A percentile compares a stretch with the other conserved stretches of the same genome.
These are phyloP conservation scores for Adansonia rubrostipa DNA, from an alignment of 441 rosid species.

Conservation along the genomic window DNA sequence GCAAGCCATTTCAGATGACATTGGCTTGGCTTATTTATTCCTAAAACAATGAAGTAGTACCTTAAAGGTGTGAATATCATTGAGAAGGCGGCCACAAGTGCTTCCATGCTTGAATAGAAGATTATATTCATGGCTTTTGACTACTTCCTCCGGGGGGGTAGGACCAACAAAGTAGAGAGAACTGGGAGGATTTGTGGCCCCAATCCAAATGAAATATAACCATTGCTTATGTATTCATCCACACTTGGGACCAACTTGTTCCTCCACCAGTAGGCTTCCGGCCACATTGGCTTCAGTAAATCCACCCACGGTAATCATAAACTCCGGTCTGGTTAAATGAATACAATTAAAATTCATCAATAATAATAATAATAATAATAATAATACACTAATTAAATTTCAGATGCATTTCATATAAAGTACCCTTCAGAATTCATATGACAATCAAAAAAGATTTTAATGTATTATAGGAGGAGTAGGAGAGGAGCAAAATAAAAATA, in stretches of 20 bases:
- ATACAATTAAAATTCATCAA: too few relatives aligned
- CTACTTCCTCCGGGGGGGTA: conserved; percentile 48
- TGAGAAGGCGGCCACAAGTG: conserved; percentile 80
- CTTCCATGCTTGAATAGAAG: conserved; percentile 57
- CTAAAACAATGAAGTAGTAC: conserved; percentile 35
- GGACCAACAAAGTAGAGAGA: conserved; percentile 72
- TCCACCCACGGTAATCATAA: too few relatives aligned
- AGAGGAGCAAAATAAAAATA: neutral
- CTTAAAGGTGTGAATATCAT: conserved; percentile 71
- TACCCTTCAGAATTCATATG: neutral
- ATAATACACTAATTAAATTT: neutral
- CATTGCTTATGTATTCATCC: conserved; percentile 74
- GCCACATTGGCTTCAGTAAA: conserved; percentile 65
- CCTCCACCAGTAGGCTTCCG: conserved; percentile 62
- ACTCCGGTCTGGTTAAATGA: too few relatives aligned
- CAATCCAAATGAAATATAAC: conserved; percentile 64
- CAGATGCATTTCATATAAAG: neutral
- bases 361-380: too few relatives aligned
- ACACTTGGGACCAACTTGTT: conserved; percentile 58
- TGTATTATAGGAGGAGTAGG: too few relatives aligned
- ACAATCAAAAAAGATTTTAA: too few relatives aligned
- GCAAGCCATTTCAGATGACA: neutral
- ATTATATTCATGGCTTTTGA: conserved; percentile 42
- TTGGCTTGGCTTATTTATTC: neutral
- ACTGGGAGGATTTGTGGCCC: conserved; percentile 80